A percentile compares a stretch with the other conserved stretches of the same genome.
Conservation (phyloP, 371 early-diverging fungal species). For the Apophysomyces elegans region DNA sequence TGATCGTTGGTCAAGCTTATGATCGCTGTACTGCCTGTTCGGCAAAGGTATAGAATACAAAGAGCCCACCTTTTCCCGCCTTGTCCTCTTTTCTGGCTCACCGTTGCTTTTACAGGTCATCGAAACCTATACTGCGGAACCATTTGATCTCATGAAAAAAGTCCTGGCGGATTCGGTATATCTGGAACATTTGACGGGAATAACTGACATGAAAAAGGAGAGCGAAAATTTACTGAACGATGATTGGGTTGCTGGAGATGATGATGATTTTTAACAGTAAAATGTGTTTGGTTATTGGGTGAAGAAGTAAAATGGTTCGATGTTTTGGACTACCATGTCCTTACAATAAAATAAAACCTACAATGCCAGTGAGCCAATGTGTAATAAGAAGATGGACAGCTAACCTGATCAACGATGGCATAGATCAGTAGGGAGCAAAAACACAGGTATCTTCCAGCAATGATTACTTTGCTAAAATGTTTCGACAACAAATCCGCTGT, state of each 20-base stretch:
- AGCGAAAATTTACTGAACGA: slow-evolving; percentile 64
- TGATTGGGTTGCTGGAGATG: slow-evolving; percentile 65
- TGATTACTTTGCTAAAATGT: no score
- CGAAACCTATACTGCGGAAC: slow-evolving; percentile 63
- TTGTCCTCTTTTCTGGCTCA: no score
- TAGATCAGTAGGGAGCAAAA: no score
- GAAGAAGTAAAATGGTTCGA: background rate
- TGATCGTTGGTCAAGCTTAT: slow-evolving; percentile 88
- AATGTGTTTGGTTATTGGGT: no score
- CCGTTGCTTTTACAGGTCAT: slow-evolving; percentile 44
- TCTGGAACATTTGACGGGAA: slow-evolving; percentile 85
- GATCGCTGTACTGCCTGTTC: slow-evolving; percentile 94
- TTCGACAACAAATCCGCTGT: no score
- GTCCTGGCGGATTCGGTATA: slow-evolving; percentile 74
- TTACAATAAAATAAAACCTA: no score
- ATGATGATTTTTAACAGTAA: slow-evolving; percentile 33
- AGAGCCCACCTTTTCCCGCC: no score
- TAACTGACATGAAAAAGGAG: slow-evolving; percentile 73
- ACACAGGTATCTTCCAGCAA: no score
- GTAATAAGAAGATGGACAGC: no score
- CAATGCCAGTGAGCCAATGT: no score
- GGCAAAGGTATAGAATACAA: slow-evolving; percentile 39
- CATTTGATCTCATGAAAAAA: slow-evolving; percentile 73
- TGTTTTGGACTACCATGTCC: no score
- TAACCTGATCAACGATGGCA: no score